Conservation (phyloP, 2,329 filamentous ascomycete species). For the Colletotrichum acutatum region DNA sequence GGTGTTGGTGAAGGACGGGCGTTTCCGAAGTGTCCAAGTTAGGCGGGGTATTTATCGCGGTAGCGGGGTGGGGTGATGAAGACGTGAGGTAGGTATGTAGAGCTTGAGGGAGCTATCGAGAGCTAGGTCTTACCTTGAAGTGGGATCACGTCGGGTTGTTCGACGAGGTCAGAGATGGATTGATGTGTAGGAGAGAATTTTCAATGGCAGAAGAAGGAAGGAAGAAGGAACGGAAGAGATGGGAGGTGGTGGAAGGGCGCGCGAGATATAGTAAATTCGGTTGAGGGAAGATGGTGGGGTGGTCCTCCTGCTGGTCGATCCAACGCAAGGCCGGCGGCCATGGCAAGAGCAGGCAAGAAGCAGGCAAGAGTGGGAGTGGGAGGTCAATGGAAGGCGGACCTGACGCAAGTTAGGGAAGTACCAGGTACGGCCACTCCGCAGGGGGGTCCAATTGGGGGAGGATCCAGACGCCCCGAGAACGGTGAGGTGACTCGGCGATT, state of each 20-base stretch:
- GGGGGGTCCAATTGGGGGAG: slow-evolving; percentile 1
- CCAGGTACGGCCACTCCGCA: slow-evolving; percentile 27
- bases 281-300: slow-evolving; percentile 43
- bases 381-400: neutral
- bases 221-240: neutral
- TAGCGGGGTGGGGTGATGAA: slow-evolving; percentile 13
- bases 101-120: neutral
- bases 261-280: slow-evolving; percentile 37
- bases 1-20: neutral
- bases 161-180: slow-evolving; percentile 19
- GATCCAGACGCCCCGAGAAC: neutral
- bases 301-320: slow-evolving; percentile 26
- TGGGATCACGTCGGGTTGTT: slow-evolving; percentile 21
- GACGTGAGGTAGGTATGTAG: neutral
- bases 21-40: neutral
- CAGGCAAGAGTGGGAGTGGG: neutral
- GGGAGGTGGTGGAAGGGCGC: slow-evolving; percentile 26
- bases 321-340: slow-evolving; percentile 16
- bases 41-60: slow-evolving; percentile 17
- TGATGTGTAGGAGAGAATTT: slow-evolving; percentile 16
- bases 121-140: slow-evolving; percentile 20
- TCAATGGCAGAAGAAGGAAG: slow-evolving; percentile 25
- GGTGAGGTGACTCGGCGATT: slow-evolving; percentile 20
- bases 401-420: slow-evolving; percentile 31
- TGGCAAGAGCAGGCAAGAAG: neutral